Conservation (phyloP, 805 yeast species). For the Wilhelminamyces savonicus region DNA sequence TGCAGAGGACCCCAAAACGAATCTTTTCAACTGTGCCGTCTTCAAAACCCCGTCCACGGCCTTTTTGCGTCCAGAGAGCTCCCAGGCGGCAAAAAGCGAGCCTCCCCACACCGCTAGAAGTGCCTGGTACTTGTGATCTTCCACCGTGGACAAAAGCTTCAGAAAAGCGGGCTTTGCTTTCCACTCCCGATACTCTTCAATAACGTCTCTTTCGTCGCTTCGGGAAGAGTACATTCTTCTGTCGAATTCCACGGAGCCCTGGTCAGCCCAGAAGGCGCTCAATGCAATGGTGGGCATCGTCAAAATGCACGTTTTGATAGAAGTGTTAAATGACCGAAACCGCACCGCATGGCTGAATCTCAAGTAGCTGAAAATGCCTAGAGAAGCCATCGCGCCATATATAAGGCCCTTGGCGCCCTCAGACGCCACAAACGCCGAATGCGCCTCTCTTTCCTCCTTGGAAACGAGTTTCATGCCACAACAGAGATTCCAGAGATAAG, state of each 20-base stretch:
- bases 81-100: too few species aligned
- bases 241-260: conserved; percentile 40
- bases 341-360: conserved; percentile 26
- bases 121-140: conserved; percentile 29
- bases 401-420: conserved; percentile 36
- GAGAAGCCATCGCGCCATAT: conserved; percentile 26
- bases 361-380: conserved; percentile 26
- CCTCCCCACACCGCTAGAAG: conserved; percentile 33
- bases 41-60: too few species aligned
- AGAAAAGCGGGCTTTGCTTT: conserved; percentile 23
- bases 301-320: conserved; percentile 31
- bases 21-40: too few species aligned
- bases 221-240: conserved; percentile 27
- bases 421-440: conserved; percentile 23
- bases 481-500: too few species aligned
- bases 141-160: conserved; percentile 20
- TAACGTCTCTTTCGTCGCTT: conserved; percentile 17
- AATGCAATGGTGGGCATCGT: conserved; percentile 34
- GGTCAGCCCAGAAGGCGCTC: conserved; percentile 38
- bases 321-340: conserved; percentile 29
- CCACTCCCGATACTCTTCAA: conserved; percentile 34
- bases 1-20: too few species aligned
- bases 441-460: conserved; percentile 35
- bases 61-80: too few species aligned
- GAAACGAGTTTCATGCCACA: conserved; percentile 29